Percentiles rank a stretch among this genome's conserved stretches.
Conservation (phyloP, 179 eudicot species). For the Corrigiola litoralis region DNA sequence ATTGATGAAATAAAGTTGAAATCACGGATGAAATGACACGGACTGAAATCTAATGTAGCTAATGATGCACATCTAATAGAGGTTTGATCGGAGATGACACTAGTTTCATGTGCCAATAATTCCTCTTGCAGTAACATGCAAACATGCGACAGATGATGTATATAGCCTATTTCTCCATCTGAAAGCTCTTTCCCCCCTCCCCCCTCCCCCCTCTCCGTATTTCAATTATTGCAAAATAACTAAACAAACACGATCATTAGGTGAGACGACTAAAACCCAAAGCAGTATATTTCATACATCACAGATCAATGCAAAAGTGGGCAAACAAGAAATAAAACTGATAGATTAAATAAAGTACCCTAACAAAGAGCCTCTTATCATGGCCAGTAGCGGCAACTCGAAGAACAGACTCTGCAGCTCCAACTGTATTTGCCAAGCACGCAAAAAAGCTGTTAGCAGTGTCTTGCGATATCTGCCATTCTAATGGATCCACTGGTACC, state of each 20-base stretch:
- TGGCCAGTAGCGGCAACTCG: conserved; percentile 97
- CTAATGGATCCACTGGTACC: conserved; percentile 96
- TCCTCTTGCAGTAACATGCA: too few relatives aligned
- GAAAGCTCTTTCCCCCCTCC: not conserved
- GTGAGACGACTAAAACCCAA: too few relatives aligned
- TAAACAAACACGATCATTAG: too few relatives aligned
- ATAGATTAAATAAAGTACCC: conserved; percentile 35
- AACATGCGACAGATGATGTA: too few relatives aligned
- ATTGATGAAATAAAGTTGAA: too few relatives aligned
- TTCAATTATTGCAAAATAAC: not conserved
- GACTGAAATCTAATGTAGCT: too few relatives aligned
- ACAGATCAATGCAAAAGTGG: not conserved
- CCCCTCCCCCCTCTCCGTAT: not conserved
- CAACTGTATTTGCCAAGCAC: conserved; percentile 85
- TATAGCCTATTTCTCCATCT: not conserved
- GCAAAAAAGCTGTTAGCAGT: conserved; percentile 75
- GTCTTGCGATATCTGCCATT: conserved; percentile 95
- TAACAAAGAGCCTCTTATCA: conserved; percentile 78
- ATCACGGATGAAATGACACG: too few relatives aligned
- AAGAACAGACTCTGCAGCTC: conserved; percentile 97
- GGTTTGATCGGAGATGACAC: too few relatives aligned
- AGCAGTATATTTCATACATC: not conserved
- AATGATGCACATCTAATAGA: too few relatives aligned
- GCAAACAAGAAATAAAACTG: not conserved
- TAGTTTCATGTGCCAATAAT: too few relatives aligned